These are phyloP conservation scores for Aspergillus piperis DNA, from an alignment of 2,329 filamentous ascomycete genomes.

Conservation along the genomic window DNA sequence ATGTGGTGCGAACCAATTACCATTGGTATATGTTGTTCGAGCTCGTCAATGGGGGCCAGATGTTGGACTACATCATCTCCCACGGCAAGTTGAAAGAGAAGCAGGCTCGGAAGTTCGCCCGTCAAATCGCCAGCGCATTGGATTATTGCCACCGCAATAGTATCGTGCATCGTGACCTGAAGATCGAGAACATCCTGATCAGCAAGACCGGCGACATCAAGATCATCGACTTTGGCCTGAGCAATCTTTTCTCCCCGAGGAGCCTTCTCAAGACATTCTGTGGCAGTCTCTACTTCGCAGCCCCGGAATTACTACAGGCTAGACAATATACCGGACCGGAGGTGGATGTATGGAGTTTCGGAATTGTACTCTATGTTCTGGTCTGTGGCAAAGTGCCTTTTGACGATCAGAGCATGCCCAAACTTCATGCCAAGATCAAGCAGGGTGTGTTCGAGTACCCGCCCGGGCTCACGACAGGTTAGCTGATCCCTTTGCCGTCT, in stretches of 20 bases:
- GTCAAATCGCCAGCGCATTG: constrained; percentile 92
- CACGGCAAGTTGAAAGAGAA: constrained; percentile 98
- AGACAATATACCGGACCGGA: constrained; percentile 94
- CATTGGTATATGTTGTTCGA: constrained; percentile 99
- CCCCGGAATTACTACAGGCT: constrained; percentile 89
- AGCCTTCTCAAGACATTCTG: constrained; percentile 93
- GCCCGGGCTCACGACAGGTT: constrained; percentile 86
- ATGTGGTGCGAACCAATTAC: constrained; percentile 92
- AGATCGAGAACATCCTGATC: constrained; percentile 99
- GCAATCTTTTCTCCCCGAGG: constrained; percentile 88
- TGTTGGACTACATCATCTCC: constrained; percentile 99
- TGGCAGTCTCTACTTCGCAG: constrained; percentile 95
- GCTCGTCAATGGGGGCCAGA: constrained; percentile 97
- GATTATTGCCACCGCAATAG: constrained; percentile 98
- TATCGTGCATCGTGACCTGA: constrained; percentile 94
- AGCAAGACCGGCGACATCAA: constrained; percentile 99
- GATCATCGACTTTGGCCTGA: constrained; percentile 97
- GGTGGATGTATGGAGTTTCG: constrained; percentile 98
- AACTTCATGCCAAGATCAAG: constrained; percentile 97
- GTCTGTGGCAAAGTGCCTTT: constrained; percentile 98
- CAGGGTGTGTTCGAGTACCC: constrained; percentile 95
- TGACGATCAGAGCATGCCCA: constrained; percentile 98
- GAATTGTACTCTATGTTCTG: constrained; percentile 93
- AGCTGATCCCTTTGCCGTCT: constrained; percentile 33
- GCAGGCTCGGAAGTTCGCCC: constrained; percentile 94